Evolutionary conservation across 768 basidiomycete species (phyloP).

Genomic region (Pluteus cervinus): DNA sequence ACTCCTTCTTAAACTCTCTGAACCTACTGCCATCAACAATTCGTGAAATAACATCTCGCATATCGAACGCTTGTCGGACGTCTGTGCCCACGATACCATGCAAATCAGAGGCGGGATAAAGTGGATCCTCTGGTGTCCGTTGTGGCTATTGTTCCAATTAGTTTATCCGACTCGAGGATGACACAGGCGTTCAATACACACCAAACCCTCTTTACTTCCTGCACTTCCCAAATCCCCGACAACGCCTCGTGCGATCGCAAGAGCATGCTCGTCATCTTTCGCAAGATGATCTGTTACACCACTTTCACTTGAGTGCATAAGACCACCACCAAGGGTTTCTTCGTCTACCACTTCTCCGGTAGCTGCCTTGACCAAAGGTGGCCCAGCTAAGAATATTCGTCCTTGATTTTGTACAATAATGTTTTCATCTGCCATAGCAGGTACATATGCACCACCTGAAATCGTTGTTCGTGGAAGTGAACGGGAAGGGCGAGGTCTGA

Average conservation of each 20-base stretch:
- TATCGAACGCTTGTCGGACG: constrained; percentile 82
- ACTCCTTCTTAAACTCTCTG: constrained; percentile 95
- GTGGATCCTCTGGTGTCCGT: constrained; percentile 57
- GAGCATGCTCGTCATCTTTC: constrained; percentile 78
- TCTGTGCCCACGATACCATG: constrained; percentile 93
- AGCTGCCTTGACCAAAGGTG: constrained; percentile 91
- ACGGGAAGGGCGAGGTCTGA: not conserved
- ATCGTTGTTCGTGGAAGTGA: constrained; percentile 3
- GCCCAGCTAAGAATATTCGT: constrained; percentile 90
- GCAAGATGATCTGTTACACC: constrained; percentile 90
- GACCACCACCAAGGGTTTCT: constrained; percentile 84
- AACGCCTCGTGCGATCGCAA: constrained; percentile 70
- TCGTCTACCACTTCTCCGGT: constrained; percentile 92
- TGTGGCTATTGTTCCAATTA: constrained; percentile 39
- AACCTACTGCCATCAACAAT: constrained; percentile 89
- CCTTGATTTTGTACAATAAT: constrained; percentile 89
- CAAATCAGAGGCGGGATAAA: constrained; percentile 77
- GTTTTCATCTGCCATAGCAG: constrained; percentile 95
- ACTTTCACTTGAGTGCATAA: constrained; percentile 89
- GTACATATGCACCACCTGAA: constrained; percentile 85
- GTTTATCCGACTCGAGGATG: not conserved
- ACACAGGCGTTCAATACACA: constrained; percentile 25
- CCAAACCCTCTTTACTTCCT: constrained; percentile 41
- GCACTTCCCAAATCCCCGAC: constrained; percentile 73
- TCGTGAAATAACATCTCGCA: constrained; percentile 90